Percentiles rank a stretch among this genome's conserved stretches.
These are phyloP conservation scores for Xylaria arbuscula DNA, from an alignment of 2,329 filamentous ascomycete genomes.

Conservation along the genomic window DNA sequence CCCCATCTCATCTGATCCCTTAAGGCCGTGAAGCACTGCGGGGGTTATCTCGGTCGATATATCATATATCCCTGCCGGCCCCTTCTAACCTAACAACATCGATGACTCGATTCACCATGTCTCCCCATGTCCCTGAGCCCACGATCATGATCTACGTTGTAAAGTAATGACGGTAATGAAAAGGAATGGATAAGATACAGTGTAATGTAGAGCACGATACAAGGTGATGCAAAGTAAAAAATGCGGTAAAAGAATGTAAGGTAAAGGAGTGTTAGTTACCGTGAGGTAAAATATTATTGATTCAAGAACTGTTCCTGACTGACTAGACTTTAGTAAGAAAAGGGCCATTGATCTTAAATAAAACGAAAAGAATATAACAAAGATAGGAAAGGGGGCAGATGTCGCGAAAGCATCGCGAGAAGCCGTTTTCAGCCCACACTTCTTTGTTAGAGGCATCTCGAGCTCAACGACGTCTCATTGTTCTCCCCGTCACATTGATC, in stretches of 20 bases:
- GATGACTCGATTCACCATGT: neutral
- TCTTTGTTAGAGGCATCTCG: slow-evolving; percentile 12
- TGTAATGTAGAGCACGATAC: too few species aligned
- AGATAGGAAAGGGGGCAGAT: neutral
- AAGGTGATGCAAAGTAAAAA: too few species aligned
- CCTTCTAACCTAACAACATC: neutral
- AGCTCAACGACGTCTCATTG: neutral
- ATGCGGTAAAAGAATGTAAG: too few species aligned
- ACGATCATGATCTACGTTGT: neutral
- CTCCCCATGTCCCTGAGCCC: neutral
- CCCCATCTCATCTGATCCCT: too few species aligned
- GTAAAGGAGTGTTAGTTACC: too few species aligned
- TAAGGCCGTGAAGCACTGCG: too few species aligned
- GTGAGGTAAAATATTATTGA: too few species aligned
- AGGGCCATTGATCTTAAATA: neutral
- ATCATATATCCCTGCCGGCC: neutral
- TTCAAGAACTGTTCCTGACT: too few species aligned
- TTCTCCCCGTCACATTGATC: neutral
- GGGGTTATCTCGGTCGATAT: too few species aligned
- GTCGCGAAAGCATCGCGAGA: slow-evolving; percentile 17
- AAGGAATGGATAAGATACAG: too few species aligned
- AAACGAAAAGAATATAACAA: slow-evolving; percentile 8
- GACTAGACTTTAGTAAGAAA: too few species aligned
- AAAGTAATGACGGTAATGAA: too few species aligned
- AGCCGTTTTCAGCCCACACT: slow-evolving; percentile 14